Conservation (phyloP, 176 grass and related monocot genomes). For the Dactylis glomerata region DNA sequence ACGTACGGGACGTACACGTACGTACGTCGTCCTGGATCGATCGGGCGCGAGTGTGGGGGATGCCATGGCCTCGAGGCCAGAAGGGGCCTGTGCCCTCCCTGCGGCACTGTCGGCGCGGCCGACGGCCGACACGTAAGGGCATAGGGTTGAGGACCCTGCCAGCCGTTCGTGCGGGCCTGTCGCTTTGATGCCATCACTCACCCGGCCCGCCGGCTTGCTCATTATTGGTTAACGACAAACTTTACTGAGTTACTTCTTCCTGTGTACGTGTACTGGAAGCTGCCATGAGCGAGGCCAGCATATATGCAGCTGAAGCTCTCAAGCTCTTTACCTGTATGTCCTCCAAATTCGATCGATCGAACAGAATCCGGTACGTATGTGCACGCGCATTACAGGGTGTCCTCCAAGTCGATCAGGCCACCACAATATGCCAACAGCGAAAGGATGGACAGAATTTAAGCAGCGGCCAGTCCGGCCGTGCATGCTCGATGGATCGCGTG, state of each 20-base stretch:
- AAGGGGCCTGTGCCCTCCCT: no score
- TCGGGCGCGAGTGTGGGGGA: not conserved
- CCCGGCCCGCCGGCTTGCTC: not conserved
- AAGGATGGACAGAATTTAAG: not conserved
- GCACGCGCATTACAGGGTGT: not conserved
- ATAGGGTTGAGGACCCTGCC: not conserved
- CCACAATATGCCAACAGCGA: not conserved
- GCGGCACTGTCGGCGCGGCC: not conserved
- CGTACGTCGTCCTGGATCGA: no score
- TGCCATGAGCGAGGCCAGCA: not conserved
- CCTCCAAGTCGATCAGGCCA: not conserved
- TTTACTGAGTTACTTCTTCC: not conserved
- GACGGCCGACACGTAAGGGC: not conserved
- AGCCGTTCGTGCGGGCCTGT: conserved; percentile 19
- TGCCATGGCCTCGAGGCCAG: not conserved
- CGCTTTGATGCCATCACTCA: conserved; percentile 15
- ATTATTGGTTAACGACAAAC: not conserved
- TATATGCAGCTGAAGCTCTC: no score
- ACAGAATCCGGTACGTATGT: not conserved
- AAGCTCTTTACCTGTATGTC: not conserved
- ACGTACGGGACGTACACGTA: not conserved
- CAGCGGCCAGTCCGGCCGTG: not conserved
- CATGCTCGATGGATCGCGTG: not conserved
- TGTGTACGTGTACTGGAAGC: not conserved
- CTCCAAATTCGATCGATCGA: not conserved